A percentile compares a stretch with the other conserved stretches of the same genome.
These are phyloP conservation scores for Punica granatum DNA, from an alignment of 345 rosid genomes.

Conservation along the genomic window DNA sequence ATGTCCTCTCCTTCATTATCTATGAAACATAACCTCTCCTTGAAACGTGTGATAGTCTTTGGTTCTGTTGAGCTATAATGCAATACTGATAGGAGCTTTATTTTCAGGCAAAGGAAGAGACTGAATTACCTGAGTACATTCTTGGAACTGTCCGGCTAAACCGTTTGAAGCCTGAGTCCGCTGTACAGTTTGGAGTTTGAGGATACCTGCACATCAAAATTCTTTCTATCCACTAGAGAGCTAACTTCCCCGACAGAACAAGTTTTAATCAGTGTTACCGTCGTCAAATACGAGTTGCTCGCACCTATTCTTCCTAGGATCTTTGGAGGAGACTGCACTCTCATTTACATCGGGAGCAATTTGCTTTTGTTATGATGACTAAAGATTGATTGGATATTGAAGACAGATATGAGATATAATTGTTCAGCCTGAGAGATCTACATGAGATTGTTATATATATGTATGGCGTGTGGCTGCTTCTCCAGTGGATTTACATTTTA, in stretches of 20 bases:
- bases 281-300: not conserved
- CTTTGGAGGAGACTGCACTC: too few relatives aligned
- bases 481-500: too few relatives aligned
- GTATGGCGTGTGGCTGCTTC: too few relatives aligned
- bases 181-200: conserved; percentile 51
- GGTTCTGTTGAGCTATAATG: not conserved
- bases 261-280: not conserved
- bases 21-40: too few relatives aligned
- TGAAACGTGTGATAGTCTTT: too few relatives aligned
- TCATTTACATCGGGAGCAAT: too few relatives aligned
- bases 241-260: not conserved
- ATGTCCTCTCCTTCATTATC: not conserved
- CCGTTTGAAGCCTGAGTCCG: conserved; percentile 66
- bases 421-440: too few relatives aligned
- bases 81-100: not conserved
- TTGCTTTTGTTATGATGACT: too few relatives aligned
- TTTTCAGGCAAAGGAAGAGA: conserved; percentile 73
- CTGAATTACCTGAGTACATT: conserved; percentile 83
- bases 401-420: too few relatives aligned
- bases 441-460: too few relatives aligned
- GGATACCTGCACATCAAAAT: not conserved
- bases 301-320: too few relatives aligned
- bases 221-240: not conserved
- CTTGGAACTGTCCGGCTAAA: conserved; percentile 87
- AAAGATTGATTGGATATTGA: too few relatives aligned